These are phyloP conservation scores for Oehlia diaphana DNA, from an alignment of 192 early-diverging fungal genomes.

Conservation along the genomic window DNA sequence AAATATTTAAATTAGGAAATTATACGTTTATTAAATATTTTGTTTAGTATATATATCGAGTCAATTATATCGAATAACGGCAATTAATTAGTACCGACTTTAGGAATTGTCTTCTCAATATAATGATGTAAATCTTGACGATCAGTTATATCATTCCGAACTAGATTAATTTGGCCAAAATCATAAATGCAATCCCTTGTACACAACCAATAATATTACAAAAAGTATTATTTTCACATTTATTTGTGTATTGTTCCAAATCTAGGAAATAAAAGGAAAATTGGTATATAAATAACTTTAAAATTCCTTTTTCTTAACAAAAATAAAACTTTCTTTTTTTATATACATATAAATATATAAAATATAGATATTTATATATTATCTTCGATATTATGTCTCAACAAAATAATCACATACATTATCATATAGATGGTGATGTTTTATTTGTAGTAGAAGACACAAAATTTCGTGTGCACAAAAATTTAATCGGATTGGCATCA, in stretches of 20 bases:
- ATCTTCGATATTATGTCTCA: neutral
- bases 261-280: neutral
- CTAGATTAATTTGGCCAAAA: too few relatives aligned
- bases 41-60: too few relatives aligned
- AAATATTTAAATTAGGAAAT: too few relatives aligned
- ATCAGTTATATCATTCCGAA: too few relatives aligned
- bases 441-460: neutral
- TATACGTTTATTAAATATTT: too few relatives aligned
- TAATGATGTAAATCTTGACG: too few relatives aligned
- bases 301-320: neutral
- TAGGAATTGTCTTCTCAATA: too few relatives aligned
- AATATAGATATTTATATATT: neutral
- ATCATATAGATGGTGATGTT: constrained; percentile 20
- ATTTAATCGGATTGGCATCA: constrained; percentile 4
- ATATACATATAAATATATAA: neutral
- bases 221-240: neutral
- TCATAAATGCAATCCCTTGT: too few relatives aligned
- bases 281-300: neutral
- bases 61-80: too few relatives aligned
- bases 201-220: too few relatives aligned
- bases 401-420: constrained; percentile 6
- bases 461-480: constrained; percentile 11
- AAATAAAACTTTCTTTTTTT: neutral
- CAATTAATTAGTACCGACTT: too few relatives aligned
- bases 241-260: neutral